These are phyloP conservation scores for Oryza coarctata DNA, from an alignment of 176 grass and related monocot species.

Conservation along the genomic window DNA sequence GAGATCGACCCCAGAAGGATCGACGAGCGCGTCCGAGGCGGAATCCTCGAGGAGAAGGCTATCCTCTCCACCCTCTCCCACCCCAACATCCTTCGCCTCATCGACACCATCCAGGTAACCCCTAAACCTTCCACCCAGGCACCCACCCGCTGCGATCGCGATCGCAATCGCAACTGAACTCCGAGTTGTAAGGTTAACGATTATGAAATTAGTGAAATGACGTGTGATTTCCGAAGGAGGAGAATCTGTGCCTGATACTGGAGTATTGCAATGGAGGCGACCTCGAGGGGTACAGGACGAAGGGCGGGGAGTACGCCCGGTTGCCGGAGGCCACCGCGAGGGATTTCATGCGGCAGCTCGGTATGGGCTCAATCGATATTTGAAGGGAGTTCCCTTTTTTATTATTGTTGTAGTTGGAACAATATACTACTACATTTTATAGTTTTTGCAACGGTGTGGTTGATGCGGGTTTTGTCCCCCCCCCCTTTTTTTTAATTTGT, in stretches of 20 bases:
- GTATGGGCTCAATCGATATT: slow-evolving; percentile 26
- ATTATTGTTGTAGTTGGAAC: background rate
- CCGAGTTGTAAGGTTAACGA: background rate
- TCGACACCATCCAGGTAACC: slow-evolving; percentile 57
- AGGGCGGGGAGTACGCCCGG: slow-evolving; percentile 30
- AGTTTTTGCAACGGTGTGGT: background rate
- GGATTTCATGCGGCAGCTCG: slow-evolving; percentile 57
- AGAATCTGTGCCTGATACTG: slow-evolving; percentile 54
- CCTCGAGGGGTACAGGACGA: slow-evolving; percentile 37
- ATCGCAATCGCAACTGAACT: background rate
- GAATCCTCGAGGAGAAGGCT: slow-evolving; percentile 57
- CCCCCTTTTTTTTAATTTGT: background rate
- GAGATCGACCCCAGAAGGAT: slow-evolving; percentile 55
- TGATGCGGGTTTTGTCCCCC: background rate
- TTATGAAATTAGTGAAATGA: background rate
- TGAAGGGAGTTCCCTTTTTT: background rate
- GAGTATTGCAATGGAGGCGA: slow-evolving; percentile 76
- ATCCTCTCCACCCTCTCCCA: slow-evolving; percentile 58
- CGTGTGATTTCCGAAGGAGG: slow-evolving; percentile 34
- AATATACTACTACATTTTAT: background rate
- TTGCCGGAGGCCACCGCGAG: slow-evolving; percentile 49
- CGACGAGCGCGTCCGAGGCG: slow-evolving; percentile 42
- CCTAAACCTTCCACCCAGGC: background rate
- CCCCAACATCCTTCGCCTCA: slow-evolving; percentile 66
- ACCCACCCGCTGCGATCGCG: background rate